phyloP scores from a whole-genome alignment of 1,284 basidiomycete species.

The Heterobasidion irregulare region DNA sequence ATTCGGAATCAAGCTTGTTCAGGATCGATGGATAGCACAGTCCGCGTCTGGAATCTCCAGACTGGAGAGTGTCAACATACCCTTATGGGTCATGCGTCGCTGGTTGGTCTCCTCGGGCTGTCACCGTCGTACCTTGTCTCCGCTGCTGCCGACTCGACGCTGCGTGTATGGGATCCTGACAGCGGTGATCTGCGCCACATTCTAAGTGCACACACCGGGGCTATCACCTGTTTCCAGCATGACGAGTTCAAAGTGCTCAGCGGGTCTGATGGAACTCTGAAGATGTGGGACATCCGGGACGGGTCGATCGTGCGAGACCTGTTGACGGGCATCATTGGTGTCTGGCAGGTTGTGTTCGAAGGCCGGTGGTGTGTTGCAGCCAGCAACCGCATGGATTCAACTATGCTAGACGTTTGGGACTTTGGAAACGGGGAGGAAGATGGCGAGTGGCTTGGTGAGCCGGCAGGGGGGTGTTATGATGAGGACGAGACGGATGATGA shows the following conservation, averaged over 20 bases:
- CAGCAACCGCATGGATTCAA: constrained; percentile 73
- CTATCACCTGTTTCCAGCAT: constrained; percentile 96
- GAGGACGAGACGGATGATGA: constrained; percentile 38
- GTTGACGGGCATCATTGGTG: constrained; percentile 81
- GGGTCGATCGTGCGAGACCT: constrained; percentile 81
- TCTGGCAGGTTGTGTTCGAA: constrained; percentile 95
- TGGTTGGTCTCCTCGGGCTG: constrained; percentile 82
- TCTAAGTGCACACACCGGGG: constrained; percentile 83
- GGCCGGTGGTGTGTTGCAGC: constrained; percentile 90
- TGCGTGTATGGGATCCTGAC: constrained; percentile 88
- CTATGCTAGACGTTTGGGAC: constrained; percentile 83
- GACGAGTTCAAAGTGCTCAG: constrained; percentile 94
- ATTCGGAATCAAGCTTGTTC: constrained; percentile 84
- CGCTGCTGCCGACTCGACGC: constrained; percentile 88
- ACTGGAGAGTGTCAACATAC: constrained; percentile 76
- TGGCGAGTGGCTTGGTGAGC: constrained; percentile 48
- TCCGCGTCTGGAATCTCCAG: constrained; percentile 84
- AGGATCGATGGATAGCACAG: constrained; percentile 94
- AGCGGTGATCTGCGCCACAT: constrained; percentile 73
- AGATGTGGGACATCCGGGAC: constrained; percentile 92
- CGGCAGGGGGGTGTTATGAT: constrained; percentile 41
- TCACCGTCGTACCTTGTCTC: constrained; percentile 86
- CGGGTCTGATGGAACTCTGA: constrained; percentile 91
- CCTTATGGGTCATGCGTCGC: constrained; percentile 80
- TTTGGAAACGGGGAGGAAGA: constrained; percentile 60